These are phyloP conservation scores for Fraxinus albicans DNA, from an alignment of 305 asterid species.

Conservation along the genomic window DNA sequence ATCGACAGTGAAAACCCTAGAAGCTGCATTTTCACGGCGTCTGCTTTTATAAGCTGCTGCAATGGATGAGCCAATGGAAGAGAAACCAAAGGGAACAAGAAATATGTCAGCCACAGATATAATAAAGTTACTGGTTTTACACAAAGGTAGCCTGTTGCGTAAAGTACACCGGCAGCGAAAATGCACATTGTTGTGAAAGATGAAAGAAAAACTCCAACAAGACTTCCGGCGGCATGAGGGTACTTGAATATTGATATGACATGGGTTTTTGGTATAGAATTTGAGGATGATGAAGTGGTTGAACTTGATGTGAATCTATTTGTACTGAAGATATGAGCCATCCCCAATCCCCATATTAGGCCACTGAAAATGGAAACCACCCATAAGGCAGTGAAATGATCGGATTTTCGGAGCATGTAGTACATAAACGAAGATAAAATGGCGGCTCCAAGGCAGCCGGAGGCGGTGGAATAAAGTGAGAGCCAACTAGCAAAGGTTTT, in stretches of 20 bases:
- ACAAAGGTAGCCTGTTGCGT: conserved; percentile 63
- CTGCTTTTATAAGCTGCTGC: conserved; percentile 58
- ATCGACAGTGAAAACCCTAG: conserved; percentile 64
- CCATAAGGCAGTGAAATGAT: conserved; percentile 72
- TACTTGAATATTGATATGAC: conserved; percentile 61
- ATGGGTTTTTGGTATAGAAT: conserved; percentile 38
- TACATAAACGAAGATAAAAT: conserved; percentile 67
- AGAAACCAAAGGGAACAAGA: conserved; percentile 67
- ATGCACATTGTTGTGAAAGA: conserved; percentile 70
- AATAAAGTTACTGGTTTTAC: conserved; percentile 40
- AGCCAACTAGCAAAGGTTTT: conserved; percentile 60
- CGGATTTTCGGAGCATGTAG: conserved; percentile 64
- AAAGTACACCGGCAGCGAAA: conserved; percentile 63
- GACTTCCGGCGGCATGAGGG: conserved; percentile 78
- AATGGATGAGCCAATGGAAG: conserved; percentile 69
- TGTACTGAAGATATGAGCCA: conserved; percentile 49
- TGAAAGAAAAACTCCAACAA: conserved; percentile 74
- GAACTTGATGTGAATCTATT: conserved; percentile 33
- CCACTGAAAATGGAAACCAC: conserved; percentile 89
- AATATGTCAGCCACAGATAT: conserved; percentile 64
- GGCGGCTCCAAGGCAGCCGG: conserved; percentile 77
- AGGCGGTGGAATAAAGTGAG: conserved; percentile 70
- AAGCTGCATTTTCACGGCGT: conserved; percentile 90
- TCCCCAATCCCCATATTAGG: conserved; percentile 69
- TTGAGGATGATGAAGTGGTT: conserved; percentile 21